These are phyloP conservation scores for Nevesoporus exiguus DNA, from an alignment of 768 basidiomycete genomes.

Conservation along the genomic window DNA sequence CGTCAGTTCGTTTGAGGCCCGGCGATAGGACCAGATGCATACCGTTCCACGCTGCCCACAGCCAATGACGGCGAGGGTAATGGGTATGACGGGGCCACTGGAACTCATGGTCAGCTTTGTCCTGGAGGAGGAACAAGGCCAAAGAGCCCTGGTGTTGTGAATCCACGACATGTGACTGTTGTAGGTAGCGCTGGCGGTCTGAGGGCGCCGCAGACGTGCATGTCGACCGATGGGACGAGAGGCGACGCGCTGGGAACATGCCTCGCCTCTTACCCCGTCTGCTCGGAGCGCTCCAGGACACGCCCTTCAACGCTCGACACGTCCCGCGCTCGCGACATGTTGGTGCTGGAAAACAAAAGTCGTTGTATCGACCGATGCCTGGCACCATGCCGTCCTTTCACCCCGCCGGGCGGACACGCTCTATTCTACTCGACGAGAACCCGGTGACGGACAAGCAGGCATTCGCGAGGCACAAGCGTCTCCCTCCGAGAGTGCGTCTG, in stretches of 20 bases:
- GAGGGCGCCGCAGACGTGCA: too few relatives aligned
- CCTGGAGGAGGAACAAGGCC: constrained; percentile 28
- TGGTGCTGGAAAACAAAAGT: constrained; percentile 26
- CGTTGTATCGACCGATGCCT: constrained; percentile 34
- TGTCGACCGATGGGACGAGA: too few relatives aligned
- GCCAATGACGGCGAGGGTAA: constrained; percentile 77
- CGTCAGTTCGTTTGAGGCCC: neutral
- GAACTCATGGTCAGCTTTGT: constrained; percentile 23
- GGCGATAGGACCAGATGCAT: constrained; percentile 2
- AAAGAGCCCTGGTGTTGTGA: constrained; percentile 33
- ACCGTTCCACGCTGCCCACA: constrained; percentile 84
- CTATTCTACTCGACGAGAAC: constrained; percentile 62
- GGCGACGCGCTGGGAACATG: constrained; percentile 38
- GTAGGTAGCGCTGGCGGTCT: too few relatives aligned
- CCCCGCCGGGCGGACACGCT: constrained; percentile 42
- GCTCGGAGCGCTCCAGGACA: constrained; percentile 37
- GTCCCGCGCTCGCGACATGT: constrained; percentile 11
- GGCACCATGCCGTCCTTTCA: constrained; percentile 42
- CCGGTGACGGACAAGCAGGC: constrained; percentile 48
- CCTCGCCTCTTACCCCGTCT: constrained; percentile 72
- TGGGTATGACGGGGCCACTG: constrained; percentile 30
- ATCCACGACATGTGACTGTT: constrained; percentile 24
- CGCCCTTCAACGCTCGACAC: constrained; percentile 15
- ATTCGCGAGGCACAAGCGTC: constrained; percentile 55
- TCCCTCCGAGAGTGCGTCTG: constrained; percentile 46